A percentile compares a stretch with the other conserved stretches of the same genome.
These are phyloP conservation scores for Rhododendron henanense DNA, from an alignment of 148 eudicot species.

Conservation along the genomic window DNA sequence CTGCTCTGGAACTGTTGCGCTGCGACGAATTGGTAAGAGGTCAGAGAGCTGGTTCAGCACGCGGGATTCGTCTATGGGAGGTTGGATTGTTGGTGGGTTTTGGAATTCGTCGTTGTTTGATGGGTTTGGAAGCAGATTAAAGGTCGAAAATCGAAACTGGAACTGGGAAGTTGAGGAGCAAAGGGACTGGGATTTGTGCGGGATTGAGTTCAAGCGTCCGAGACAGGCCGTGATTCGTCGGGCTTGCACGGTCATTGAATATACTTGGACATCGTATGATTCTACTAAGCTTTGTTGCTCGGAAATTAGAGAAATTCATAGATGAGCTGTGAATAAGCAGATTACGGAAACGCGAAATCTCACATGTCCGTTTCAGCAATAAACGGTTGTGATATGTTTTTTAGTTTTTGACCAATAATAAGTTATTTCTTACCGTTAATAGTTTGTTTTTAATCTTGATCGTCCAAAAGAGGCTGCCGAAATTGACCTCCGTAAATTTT, in stretches of 20 bases:
- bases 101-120: background rate
- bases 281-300: too few relatives aligned
- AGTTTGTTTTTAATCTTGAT: too few relatives aligned
- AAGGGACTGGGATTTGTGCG: background rate
- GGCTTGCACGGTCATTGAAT: background rate
- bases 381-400: too few relatives aligned
- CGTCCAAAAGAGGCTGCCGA: too few relatives aligned
- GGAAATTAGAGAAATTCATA: too few relatives aligned
- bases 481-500: too few relatives aligned
- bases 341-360: too few relatives aligned
- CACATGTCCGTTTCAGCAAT: too few relatives aligned
- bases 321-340: too few relatives aligned
- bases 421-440: too few relatives aligned
- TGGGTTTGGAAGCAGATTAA: background rate
- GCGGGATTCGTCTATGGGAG: conserved; percentile 30
- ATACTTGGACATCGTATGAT: background rate
- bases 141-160: conserved; percentile 15
- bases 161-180: background rate
- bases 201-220: background rate
- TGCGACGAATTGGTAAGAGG: conserved; percentile 41
- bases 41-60: conserved; percentile 51
- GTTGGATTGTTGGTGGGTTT: background rate
- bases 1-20: background rate
- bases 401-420: too few relatives aligned
- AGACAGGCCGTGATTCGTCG: background rate